phyloP scores from a whole-genome alignment of 164 flowering plant genomes.

The Piper betle region DNA sequence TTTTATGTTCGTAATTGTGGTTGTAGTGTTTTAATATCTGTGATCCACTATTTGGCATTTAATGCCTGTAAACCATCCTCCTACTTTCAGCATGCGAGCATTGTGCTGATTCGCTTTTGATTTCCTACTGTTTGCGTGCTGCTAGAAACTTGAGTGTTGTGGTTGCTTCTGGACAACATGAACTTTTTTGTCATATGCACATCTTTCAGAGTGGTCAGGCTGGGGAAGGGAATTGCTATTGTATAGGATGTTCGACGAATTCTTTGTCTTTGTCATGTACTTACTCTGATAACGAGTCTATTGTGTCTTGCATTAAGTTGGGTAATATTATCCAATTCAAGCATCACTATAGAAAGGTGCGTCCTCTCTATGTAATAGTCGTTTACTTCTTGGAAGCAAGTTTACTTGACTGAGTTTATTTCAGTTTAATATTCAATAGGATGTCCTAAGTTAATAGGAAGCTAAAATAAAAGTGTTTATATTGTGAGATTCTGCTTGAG shows the following conservation, averaged over 20 bases:
- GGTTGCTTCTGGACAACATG: neutral
- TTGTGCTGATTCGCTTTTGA: neutral
- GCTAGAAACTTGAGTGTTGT: neutral
- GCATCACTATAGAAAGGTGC: slow-evolving; percentile 18
- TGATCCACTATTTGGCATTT: too few species aligned
- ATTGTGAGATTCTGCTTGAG: too few species aligned
- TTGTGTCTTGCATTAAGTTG: slow-evolving; percentile 15
- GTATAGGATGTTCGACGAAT: slow-evolving; percentile 16
- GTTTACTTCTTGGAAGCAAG: neutral
- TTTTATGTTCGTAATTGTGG: too few species aligned
- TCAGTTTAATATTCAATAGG: too few species aligned
- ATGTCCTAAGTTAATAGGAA: too few species aligned
- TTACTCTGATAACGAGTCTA: slow-evolving; percentile 15
- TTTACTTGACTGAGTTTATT: neutral
- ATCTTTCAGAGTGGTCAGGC: slow-evolving; percentile 21
- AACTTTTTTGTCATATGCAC: neutral
- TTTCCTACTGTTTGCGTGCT: neutral
- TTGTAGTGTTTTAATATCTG: too few species aligned
- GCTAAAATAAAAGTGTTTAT: too few species aligned
- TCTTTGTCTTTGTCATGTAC: slow-evolving; percentile 18
- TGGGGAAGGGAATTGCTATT: slow-evolving; percentile 16
- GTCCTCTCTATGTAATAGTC: slow-evolving; percentile 1
- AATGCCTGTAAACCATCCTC: too few species aligned
- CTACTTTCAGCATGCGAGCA: too few species aligned
- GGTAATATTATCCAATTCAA: slow-evolving; percentile 18